These are phyloP conservation scores for Microdochium nivale DNA, from an alignment of 2,329 filamentous ascomycete genomes.

Conservation along the genomic window DNA sequence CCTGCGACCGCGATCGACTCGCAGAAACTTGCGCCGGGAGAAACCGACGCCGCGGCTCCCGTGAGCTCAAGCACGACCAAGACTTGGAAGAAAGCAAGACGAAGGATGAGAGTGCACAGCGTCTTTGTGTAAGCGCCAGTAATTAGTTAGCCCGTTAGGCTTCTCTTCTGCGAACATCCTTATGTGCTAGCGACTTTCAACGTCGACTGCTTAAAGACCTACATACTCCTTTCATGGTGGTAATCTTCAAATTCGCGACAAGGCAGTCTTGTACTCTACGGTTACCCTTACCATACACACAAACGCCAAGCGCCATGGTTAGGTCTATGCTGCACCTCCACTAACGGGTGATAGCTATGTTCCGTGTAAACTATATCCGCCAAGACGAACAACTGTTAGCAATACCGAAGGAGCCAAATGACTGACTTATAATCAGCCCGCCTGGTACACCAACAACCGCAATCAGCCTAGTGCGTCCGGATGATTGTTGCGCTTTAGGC, in stretches of 20 bases:
- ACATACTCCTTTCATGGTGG: not conserved
- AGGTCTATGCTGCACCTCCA: not conserved
- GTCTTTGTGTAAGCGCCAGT: not conserved
- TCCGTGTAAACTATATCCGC: not conserved
- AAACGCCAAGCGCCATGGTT: not conserved
- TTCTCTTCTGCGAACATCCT: not conserved
- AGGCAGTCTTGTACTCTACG: not conserved
- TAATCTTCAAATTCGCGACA: not conserved
- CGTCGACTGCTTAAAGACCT: not conserved
- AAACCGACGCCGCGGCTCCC: not conserved
- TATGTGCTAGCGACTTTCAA: not conserved
- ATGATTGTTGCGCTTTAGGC: not conserved
- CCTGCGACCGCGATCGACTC: not conserved
- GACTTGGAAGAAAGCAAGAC: not conserved
- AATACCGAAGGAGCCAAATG: not conserved
- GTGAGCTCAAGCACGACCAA: not conserved
- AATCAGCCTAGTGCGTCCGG: not conserved
- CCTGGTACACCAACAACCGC: not conserved
- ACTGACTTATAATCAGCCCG: not conserved
- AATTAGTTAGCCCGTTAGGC: not conserved
- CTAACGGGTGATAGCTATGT: not conserved
- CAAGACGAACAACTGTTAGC: not conserved
- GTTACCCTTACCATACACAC: not conserved
- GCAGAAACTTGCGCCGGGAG: not conserved
- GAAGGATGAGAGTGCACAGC: not conserved